phyloP scores from a whole-genome alignment of 495 filamentous ascomycete genomes.

The Rhizodiscina lignyota region DNA sequence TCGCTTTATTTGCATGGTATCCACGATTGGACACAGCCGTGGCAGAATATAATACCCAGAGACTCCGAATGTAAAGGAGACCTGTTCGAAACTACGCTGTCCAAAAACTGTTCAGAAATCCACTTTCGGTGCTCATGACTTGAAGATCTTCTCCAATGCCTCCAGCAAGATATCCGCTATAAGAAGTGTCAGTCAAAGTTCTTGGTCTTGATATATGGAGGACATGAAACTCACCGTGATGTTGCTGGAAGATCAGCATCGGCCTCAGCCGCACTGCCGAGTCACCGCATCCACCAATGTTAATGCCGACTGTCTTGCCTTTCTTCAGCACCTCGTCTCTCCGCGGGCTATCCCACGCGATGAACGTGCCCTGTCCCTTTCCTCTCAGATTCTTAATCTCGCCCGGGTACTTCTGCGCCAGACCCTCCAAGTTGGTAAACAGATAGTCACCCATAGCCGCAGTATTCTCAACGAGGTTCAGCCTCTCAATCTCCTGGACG shows the following conservation, averaged over 20 bases:
- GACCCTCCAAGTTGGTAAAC: slow-evolving; percentile 47
- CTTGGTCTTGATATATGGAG: slow-evolving; percentile 4
- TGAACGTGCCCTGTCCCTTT: slow-evolving; percentile 90
- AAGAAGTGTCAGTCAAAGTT: slow-evolving; percentile 17
- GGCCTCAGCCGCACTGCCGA: slow-evolving; percentile 72
- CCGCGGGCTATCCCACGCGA: slow-evolving; percentile 82
- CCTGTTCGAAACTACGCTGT: no score
- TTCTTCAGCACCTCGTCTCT: slow-evolving; percentile 71
- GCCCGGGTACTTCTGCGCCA: slow-evolving; percentile 60
- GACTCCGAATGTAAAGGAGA: no score
- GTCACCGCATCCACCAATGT: slow-evolving; percentile 80
- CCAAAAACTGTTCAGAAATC: no score
- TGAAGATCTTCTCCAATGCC: slow-evolving; percentile 60
- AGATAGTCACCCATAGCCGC: slow-evolving; percentile 72
- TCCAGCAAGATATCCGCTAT: slow-evolving; percentile 47
- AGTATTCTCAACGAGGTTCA: slow-evolving; percentile 68
- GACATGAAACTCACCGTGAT: slow-evolving; percentile 48
- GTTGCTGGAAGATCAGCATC: slow-evolving; percentile 92
- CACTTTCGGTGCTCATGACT: no score
- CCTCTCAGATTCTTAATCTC: slow-evolving; percentile 83
- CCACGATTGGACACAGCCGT: no score
- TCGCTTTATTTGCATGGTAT: no score
- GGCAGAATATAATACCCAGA: no score
- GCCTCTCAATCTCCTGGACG: slow-evolving; percentile 69
- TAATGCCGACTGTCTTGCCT: slow-evolving; percentile 72